phyloP scores from a whole-genome alignment of 1,284 basidiomycete genomes.

The Apiotrichum porosum region DNA sequence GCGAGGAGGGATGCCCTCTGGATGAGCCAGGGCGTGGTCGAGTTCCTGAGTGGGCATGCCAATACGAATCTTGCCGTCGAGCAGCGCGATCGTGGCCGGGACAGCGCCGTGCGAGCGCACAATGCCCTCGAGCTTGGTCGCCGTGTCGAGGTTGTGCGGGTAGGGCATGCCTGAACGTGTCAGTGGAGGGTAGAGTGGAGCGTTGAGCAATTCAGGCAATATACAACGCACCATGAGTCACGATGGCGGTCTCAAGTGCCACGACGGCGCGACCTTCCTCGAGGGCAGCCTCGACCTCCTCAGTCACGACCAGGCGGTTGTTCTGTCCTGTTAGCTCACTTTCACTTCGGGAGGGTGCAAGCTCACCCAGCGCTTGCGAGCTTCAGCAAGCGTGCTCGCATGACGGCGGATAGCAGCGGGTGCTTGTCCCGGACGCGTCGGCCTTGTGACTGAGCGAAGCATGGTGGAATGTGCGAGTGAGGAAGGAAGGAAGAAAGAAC shows the following conservation, averaged over 20 bases:
- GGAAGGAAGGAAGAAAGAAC: too few species aligned
- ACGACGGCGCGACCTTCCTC: conserved; percentile 51
- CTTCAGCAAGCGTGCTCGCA: conserved; percentile 7
- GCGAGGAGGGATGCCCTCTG: conserved; percentile 25
- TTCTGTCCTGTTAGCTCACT: too few species aligned
- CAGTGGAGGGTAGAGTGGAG: background rate
- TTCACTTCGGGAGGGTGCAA: background rate
- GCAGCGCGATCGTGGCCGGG: conserved; percentile 86
- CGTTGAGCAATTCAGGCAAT: background rate
- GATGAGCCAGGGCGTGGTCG: conserved; percentile 56
- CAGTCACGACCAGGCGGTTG: conserved; percentile 33
- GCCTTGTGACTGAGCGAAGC: background rate
- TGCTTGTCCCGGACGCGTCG: background rate
- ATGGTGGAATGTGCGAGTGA: background rate
- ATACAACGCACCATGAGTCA: conserved; percentile 72
- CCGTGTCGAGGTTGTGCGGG: conserved; percentile 71
- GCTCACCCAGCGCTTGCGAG: conserved; percentile 7
- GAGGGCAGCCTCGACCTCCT: conserved; percentile 74
- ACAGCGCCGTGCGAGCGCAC: conserved; percentile 71
- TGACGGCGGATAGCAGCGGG: background rate
- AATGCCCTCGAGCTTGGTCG: conserved; percentile 67
- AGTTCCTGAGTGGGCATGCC: conserved; percentile 68
- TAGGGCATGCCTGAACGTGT: conserved; percentile 62
- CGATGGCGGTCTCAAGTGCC: conserved; percentile 69
- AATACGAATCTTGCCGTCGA: conserved; percentile 78